A percentile compares a stretch with the other conserved stretches of the same genome.
phyloP scores from a whole-genome alignment of 2,329 filamentous ascomycete genomes.

The Pyricularia pennisetigena region DNA sequence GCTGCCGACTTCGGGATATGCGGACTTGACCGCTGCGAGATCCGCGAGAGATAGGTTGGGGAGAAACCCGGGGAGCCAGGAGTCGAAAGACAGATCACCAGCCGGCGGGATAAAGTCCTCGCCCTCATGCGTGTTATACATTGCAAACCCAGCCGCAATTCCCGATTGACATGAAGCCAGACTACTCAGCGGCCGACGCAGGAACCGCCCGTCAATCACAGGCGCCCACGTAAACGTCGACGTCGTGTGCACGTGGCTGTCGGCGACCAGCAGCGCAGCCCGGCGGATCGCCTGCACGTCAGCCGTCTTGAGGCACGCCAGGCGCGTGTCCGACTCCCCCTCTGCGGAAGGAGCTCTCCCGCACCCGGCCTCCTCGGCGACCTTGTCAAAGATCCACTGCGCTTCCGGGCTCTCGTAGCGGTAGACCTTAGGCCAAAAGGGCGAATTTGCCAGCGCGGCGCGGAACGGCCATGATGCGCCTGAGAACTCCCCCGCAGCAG shows the following conservation, averaged over 20 bases:
- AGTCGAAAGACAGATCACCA: conserved; percentile 35
- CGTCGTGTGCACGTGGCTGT: conserved; percentile 40
- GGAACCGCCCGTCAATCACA: conserved; percentile 46
- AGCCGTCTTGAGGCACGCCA: conserved; percentile 42
- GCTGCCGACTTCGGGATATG: conserved; percentile 37
- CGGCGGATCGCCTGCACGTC: conserved; percentile 42
- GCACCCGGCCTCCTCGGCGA: conserved; percentile 38
- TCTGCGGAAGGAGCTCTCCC: neutral
- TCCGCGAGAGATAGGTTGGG: conserved; percentile 32
- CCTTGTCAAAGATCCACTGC: conserved; percentile 37
- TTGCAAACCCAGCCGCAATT: conserved; percentile 37
- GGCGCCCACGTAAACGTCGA: conserved; percentile 50
- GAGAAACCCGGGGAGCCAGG: conserved; percentile 44
- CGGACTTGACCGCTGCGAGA: conserved; percentile 24
- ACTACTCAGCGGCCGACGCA: conserved; percentile 31
- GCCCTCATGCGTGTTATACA: conserved; percentile 54
- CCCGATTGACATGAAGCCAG: conserved; percentile 27
- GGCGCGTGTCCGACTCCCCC: conserved; percentile 21
- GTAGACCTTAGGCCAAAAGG: conserved; percentile 52
- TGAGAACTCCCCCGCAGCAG: conserved; percentile 12
- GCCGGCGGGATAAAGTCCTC: conserved; percentile 48
- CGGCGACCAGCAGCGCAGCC: conserved; percentile 38
- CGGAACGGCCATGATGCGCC: conserved; percentile 12
- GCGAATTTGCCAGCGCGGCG: conserved; percentile 28
- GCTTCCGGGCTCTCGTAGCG: conserved; percentile 37